Base-by-base conservation (phyloP, 768 basidiomycete genomes). In the Coprinellus micaceus region DNA sequence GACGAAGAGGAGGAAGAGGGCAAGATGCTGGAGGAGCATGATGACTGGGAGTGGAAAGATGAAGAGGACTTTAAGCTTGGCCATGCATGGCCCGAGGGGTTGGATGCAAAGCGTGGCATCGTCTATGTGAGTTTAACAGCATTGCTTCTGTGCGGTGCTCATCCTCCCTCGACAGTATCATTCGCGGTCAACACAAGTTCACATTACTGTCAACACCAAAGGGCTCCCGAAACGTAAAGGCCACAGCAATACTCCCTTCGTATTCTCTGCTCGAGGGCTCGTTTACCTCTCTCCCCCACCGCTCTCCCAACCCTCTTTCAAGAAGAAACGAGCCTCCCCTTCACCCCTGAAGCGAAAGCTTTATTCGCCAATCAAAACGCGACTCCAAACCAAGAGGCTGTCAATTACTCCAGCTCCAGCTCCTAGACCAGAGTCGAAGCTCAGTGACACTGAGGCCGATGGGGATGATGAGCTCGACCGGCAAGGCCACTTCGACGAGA, bases 31-130 rank as follows among this genome's bases (percentile, higher is more conserved):
- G 66, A 66, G 15, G 74, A 71, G 36, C 72, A 77, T 0, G 76
- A 76, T 4, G 77, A 73, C 9, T 88, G 86, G 82, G 77, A 73
- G 40, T 89, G 87, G 88, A 80, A 83, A 50, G 79, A 82, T 2
- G 88, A 89, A 63, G 84, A 87, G 62, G 87, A 88, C 58, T 77
- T 81, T 47, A 79, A 80, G 0, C 66, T 89, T 13, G 75, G 65
- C 7, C 80, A 83, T 62, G 81, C 80, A 3, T 90, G 86, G 85
- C 75, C 77, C 0, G 75, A 75, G 46, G 75, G 79, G 11, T 68
- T 72, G 22, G 72, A 77, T 44, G 63, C 69, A 1, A 58, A 64
- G 2, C 69, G 70, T n/a, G 88, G 76, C 1, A 79, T 89, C 33
- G 68, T 85, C 53, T 89, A 88, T 64, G 88, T 89, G 63, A 57